phyloP scores from a whole-genome alignment of 2,329 filamentous ascomycete genomes.

The Colletotrichum ledebouriae region DNA sequence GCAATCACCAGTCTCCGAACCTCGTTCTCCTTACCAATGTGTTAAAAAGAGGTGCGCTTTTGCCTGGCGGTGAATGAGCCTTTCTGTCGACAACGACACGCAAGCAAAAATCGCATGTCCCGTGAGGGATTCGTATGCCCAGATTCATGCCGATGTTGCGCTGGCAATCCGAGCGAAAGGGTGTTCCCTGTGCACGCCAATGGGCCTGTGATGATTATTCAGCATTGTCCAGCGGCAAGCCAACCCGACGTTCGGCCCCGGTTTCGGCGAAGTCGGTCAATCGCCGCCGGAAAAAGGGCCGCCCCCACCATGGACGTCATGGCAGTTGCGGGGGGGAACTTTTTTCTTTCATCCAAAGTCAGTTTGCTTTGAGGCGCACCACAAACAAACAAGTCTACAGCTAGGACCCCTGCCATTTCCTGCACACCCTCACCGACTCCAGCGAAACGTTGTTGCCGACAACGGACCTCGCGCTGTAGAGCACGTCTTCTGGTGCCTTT shows the following conservation, averaged over 20 bases:
- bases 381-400: conserved; percentile 25
- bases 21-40: not conserved
- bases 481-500: too few relatives aligned
- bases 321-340: conserved; percentile 26
- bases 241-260: conserved; percentile 39
- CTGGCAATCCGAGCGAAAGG: conserved; percentile 23
- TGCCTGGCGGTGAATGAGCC: not conserved
- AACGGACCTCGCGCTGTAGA: conserved; percentile 26
- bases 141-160: conserved; percentile 26
- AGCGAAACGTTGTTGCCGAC: conserved; percentile 32
- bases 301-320: conserved; percentile 38
- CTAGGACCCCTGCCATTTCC: conserved; percentile 31
- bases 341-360: conserved; percentile 16
- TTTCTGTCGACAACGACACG: not conserved
- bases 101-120: conserved; percentile 18
- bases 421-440: conserved; percentile 39
- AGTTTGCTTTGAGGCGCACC: conserved; percentile 9
- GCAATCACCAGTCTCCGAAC: conserved; percentile 22
- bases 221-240: conserved; percentile 27
- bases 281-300: conserved; percentile 31
- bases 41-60: not conserved
- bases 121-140: conserved; percentile 14
- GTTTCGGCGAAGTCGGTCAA: conserved; percentile 38
- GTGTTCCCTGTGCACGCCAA: conserved; percentile 18
- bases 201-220: conserved; percentile 30